phyloP scores from a whole-genome alignment of 2,329 filamentous ascomycete species.

The Penicillium oxalicum region DNA sequence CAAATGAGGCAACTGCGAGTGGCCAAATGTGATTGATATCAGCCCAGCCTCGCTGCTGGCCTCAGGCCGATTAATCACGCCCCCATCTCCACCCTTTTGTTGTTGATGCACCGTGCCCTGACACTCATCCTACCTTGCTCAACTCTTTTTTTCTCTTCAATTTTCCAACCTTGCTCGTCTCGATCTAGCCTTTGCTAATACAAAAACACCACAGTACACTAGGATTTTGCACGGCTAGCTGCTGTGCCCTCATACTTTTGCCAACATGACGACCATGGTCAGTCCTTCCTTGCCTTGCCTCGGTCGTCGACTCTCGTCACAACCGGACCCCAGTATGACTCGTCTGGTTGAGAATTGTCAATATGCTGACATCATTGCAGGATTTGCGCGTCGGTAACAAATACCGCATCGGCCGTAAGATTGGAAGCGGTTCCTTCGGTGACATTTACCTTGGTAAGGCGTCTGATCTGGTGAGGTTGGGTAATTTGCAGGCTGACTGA shows the following conservation, averaged over 20 bases:
- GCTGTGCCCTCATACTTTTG: constrained; percentile 23
- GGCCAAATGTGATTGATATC: constrained; percentile 8
- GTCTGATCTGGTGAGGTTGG: neutral
- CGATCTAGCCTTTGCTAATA: constrained; percentile 7
- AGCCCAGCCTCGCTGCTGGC: constrained; percentile 12
- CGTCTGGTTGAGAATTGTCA: too few species aligned
- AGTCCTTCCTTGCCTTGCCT: constrained; percentile 12
- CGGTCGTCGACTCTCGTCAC: neutral
- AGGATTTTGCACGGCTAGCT: constrained; percentile 22
- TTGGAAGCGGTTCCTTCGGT: constrained; percentile 94
- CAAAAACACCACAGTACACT: constrained; percentile 8
- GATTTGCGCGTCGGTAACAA: constrained; percentile 99
- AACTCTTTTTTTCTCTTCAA: constrained; percentile 1
- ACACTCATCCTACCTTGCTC: constrained; percentile 2
- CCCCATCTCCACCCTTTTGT: constrained; percentile 7
- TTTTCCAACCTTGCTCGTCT: neutral
- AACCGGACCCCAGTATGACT: too few species aligned
- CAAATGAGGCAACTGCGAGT: constrained; percentile 6
- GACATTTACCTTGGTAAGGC: constrained; percentile 82
- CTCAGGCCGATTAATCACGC: constrained; percentile 16
- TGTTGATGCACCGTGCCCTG: constrained; percentile 10
- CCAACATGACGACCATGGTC: constrained; percentile 38
- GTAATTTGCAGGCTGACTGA: too few species aligned
- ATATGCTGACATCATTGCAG: constrained; percentile 46
- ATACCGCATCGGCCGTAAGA: constrained; percentile 99